Evolutionary conservation across 2,329 filamentous ascomycete species (phyloP), one percentile per base, ranked within the genome.

Genomic region (Rutstroemia sp.): DNA sequence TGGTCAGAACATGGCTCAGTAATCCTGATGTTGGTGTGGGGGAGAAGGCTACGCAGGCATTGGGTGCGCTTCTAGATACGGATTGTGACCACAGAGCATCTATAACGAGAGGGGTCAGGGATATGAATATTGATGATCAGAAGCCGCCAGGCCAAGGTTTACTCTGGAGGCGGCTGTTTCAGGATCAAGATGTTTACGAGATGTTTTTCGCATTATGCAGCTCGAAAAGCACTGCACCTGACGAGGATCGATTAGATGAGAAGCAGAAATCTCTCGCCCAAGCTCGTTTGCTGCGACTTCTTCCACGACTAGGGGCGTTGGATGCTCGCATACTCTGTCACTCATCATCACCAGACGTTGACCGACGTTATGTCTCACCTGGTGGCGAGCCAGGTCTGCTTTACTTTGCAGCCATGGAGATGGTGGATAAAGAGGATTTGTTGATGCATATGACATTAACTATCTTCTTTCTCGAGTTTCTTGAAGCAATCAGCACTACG

Each of bases 11-110:
- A 55, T 85, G 82, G 82, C 71, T 85, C 2, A 72, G 73, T 23
- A 73, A 75, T 5, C 74, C 77, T 0, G 71, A 80, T 44, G 78
- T 82, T 5, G 77, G 77, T 52, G 79, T 84, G 2, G 81, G 78
- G 10, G 78, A 83, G 64, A 75, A 73, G 34, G 80, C 76, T 2
- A 73, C 72, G 1, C 73, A 70, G 51, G 75, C 79, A 2, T 66
- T 86, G 2, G 76, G 76, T 1, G 76, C 80, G 60, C 65, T 84
- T 38, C 73, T 85, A 4, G 76, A 82, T 50, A 71, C 76, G 6
- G 82, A 85, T 67, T 81, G 77, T 60, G 73, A 76, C 56, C 57
- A 57, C n/a, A 64, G 62, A 56, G 56, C 58, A 27, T 64, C 63
- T 41, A 61, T 41, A 54, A 60, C 19, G 61, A 64, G 47, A 64